These are phyloP conservation scores for Pyropia yezoensis DNA, from an alignment of 23 red algal genomes.

Conservation along the genomic window DNA sequence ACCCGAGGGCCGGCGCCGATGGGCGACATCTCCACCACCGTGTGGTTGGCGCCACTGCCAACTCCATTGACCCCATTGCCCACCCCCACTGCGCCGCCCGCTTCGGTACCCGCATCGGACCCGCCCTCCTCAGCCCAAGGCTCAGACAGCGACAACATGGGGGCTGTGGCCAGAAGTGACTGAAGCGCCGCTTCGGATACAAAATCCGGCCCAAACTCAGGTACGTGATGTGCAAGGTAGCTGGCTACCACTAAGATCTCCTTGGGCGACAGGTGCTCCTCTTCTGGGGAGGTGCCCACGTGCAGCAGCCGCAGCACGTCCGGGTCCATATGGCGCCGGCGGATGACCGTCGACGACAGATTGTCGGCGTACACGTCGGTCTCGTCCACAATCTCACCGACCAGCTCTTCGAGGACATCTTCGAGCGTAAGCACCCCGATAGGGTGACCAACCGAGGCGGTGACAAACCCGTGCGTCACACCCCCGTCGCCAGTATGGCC, in stretches of 20 bases:
- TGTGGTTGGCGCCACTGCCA: too few species aligned
- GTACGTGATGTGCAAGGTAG: conserved; percentile 51
- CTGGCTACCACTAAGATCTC: conserved; percentile 49
- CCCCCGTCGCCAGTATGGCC: conserved; percentile 21
- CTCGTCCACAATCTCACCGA: conserved; percentile 97
- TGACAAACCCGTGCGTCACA: conserved; percentile 2
- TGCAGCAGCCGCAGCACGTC: conserved; percentile 78
- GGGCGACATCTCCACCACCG: too few species aligned
- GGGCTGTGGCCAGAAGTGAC: too few species aligned
- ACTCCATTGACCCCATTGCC: too few species aligned
- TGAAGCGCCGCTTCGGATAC: conserved; percentile 1
- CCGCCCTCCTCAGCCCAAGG: too few species aligned
- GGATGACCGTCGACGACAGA: conserved; percentile 37
- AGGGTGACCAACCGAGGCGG: too few species aligned
- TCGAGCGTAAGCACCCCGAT: conserved; percentile 91
- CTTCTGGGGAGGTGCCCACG: conserved; percentile 19
- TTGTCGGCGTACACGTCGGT: conserved; percentile 96
- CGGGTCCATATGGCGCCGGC: conserved; percentile 63
- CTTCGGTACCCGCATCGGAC: too few species aligned
- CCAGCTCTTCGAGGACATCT: conserved; percentile 96
- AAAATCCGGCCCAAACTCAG: conserved; percentile 36
- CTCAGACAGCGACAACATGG: too few species aligned
- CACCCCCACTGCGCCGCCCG: too few species aligned
- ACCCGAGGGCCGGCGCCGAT: too few species aligned
- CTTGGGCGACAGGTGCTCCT: conserved; percentile 49